Evolutionary conservation across 495 filamentous ascomycete species (phyloP), one percentile per base, ranked within the genome.

Genomic region (Articulospora tetracladia): DNA sequence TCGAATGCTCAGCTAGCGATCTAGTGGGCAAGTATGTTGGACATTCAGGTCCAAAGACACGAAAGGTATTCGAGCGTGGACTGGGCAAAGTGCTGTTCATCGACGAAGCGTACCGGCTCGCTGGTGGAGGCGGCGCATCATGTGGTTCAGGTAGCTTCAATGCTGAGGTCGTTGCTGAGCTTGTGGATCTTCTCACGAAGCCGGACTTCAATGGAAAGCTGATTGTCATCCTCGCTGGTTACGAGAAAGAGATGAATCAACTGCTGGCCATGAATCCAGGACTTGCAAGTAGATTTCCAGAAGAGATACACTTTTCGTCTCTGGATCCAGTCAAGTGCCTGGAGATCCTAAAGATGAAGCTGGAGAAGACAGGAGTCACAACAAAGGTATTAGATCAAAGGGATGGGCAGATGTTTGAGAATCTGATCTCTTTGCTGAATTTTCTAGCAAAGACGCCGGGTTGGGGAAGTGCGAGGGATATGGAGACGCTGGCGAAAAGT

Each of bases 201-300:
- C 78, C 77, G 0, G 73, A 72, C 25, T 94, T 83, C 64, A 62
- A 67, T 7, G 75, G 80, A 49, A 91, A 87, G 59, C 68, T 94
- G 1, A 76, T 94, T 44, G 77, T 88, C 17, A 90, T 94, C 46
- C 76, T 93, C 0, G 90, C 90, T 0, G 90, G 90, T 1, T 92
- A 93, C 59, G 81, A 84, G 28, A 58, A 73, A 0, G 86, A 91
- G 30, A 92, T 93, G 63, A 85, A 92, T 66, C 73, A 78, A 0
- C 77, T 94, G 1, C 83, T 93, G 81, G 65, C 70, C 6, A 77
- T 79, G 44, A 88, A 88, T 59, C 73, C 79, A 0, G 84, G 85
- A 1, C 70, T 89, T 15, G 76, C 83, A 0, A 78, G 77, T 52
- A 74, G 86, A 10, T 89, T 90, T 67, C 79, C 85, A 1, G 80